These are phyloP conservation scores for Schizonepeta tenuifolia DNA, from an alignment of 257 asterid species.

Conservation along the genomic window DNA sequence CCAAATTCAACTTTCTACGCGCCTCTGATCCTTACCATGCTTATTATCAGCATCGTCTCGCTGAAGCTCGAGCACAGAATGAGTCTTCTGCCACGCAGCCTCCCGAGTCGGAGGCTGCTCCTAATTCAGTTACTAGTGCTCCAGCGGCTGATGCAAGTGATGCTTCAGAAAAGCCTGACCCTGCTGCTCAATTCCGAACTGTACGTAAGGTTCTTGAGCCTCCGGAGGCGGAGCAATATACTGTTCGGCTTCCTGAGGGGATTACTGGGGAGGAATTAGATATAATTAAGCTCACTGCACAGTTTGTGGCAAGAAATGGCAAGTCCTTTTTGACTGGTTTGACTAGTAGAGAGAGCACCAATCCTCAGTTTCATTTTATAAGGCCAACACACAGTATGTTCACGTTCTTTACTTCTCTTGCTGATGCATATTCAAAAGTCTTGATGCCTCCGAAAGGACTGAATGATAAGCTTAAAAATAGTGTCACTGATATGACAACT, in stretches of 20 bases:
- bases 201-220: constrained; percentile 82
- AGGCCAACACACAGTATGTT: constrained; percentile 97
- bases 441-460: constrained; percentile 88
- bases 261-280: constrained; percentile 94
- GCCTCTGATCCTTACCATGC: constrained; percentile 92
- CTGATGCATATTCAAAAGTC: constrained; percentile 94
- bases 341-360: constrained; percentile 83
- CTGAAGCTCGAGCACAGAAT: constrained; percentile 83
- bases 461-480: constrained; percentile 68
- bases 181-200: constrained; percentile 62
- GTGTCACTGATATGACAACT: constrained; percentile 82
- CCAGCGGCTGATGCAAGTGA: constrained; percentile 49
- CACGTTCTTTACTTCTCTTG: constrained; percentile 93
- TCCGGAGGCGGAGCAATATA: constrained; percentile 91
- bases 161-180: constrained; percentile 68
- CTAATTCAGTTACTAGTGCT: constrained; percentile 50
- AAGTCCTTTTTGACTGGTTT: constrained; percentile 87
- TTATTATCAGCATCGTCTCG: constrained; percentile 83
- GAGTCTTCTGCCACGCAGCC: constrained; percentile 52
- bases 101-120: constrained; percentile 43
- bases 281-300: constrained; percentile 91
- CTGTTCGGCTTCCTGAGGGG: constrained; percentile 93
- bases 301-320: constrained; percentile 94
- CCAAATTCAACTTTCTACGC: constrained; percentile 77
- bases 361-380: constrained; percentile 86